A percentile compares a stretch with the other conserved stretches of the same genome.
These are phyloP conservation scores for Phaeosphaeria sp. DNA, from an alignment of 2,329 filamentous ascomycete species.

Conservation along the genomic window DNA sequence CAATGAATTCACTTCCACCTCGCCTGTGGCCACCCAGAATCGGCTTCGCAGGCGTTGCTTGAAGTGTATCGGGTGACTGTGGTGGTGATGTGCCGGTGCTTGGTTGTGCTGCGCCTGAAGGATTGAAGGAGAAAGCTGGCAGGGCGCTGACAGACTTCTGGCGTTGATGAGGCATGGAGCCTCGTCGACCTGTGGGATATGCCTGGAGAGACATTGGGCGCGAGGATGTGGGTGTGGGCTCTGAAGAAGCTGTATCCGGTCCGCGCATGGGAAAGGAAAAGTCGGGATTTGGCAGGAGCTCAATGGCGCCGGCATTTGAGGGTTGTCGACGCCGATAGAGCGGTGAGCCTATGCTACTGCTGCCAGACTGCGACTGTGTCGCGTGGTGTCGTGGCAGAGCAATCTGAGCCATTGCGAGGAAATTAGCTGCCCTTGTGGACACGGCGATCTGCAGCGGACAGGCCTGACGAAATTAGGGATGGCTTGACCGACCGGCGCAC, in stretches of 20 bases:
- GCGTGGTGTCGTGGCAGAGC: conserved; percentile 50
- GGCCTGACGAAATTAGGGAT: conserved; percentile 38
- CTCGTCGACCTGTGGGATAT: conserved; percentile 41
- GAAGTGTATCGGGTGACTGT: conserved; percentile 46
- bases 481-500: conserved; percentile 29
- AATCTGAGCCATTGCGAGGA: conserved; percentile 45
- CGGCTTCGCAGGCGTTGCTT: conserved; percentile 60
- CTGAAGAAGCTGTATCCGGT: conserved; percentile 32
- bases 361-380: conserved; percentile 45
- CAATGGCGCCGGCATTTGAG: conserved; percentile 44
- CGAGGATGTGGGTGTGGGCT: conserved; percentile 42
- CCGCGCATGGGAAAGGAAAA: conserved; percentile 57
- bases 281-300: conserved; percentile 57
- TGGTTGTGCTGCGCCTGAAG: conserved; percentile 47
- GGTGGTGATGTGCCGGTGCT: conserved; percentile 43
- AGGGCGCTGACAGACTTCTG: conserved; percentile 53
- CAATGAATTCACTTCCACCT: conserved; percentile 86
- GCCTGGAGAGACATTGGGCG: conserved; percentile 48
- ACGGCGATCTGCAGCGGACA: conserved; percentile 29
- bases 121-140: conserved; percentile 59
- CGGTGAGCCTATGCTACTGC: conserved; percentile 39
- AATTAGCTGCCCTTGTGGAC: conserved; percentile 30
- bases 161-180: conserved; percentile 44
- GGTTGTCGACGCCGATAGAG: conserved; percentile 46
- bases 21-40: conserved; percentile 68